These are phyloP conservation scores for Fragilaria crotonensis DNA, from an alignment of 108 stramenopile genomes.

Conservation along the genomic window DNA sequence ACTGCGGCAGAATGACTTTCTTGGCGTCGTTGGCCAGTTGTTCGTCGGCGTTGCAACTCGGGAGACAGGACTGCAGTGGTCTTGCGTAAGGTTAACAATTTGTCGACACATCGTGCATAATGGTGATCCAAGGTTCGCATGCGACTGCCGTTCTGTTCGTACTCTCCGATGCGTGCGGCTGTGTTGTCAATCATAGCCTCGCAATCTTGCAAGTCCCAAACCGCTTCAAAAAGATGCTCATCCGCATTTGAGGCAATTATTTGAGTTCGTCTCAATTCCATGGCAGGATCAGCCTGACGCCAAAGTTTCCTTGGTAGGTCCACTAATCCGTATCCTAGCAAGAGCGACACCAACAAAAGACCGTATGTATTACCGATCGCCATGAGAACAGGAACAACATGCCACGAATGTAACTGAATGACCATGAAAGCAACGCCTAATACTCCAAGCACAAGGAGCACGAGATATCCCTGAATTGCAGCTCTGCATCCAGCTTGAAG, in stretches of 20 bases:
- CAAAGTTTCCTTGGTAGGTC: conserved; percentile 66
- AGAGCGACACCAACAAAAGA: conserved; percentile 58
- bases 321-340: conserved; percentile 76
- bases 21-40: conserved; percentile 1
- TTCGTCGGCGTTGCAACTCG: conserved; percentile 18
- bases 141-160: conserved; percentile 9
- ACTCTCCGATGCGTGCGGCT: conserved; percentile 16
- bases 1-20: neutral
- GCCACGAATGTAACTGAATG: conserved; percentile 22
- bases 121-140: conserved; percentile 9
- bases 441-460: conserved; percentile 19
- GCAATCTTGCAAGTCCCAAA: conserved; percentile 50
- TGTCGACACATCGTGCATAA: conserved; percentile 33
- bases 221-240: conserved; percentile 49
- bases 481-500: conserved; percentile 32
- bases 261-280: conserved; percentile 50
- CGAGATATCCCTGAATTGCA: conserved; percentile 2
- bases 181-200: conserved; percentile 42
- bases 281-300: conserved; percentile 43
- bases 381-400: conserved; percentile 58
- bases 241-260: conserved; percentile 48
- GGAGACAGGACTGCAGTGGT: conserved; percentile 25
- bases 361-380: conserved; percentile 83
- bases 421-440: conserved; percentile 29
- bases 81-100: conserved; percentile 33